Percentiles rank a stretch among this genome's conserved stretches.
Conservation (phyloP, 176 grass and related monocot species). For the Aegilops longissima region DNA sequence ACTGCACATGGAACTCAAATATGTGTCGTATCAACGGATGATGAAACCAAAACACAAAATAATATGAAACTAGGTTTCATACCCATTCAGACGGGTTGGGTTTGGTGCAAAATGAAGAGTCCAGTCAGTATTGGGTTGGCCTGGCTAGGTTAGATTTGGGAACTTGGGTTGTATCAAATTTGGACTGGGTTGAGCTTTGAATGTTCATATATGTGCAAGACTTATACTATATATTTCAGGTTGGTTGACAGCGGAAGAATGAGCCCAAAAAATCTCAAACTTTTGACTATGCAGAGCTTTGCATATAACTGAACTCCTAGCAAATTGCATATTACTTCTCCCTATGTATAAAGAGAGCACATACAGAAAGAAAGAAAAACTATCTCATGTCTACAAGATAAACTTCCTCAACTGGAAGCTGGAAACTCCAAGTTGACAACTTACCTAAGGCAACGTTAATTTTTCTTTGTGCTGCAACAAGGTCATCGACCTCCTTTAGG, state of each 20-base stretch:
- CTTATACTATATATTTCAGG: background rate
- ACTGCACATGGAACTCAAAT: background rate
- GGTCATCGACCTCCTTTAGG: slow-evolving; percentile 73
- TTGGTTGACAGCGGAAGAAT: background rate
- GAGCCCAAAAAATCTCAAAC: background rate
- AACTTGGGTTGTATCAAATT: background rate
- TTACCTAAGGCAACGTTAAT: slow-evolving; percentile 66
- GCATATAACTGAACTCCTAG: background rate
- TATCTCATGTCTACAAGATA: background rate
- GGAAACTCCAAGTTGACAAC: slow-evolving; percentile 11
- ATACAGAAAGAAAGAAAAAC: background rate
- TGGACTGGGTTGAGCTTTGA: slow-evolving; percentile 4
- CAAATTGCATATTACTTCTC: background rate
- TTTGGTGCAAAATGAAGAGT: slow-evolving; percentile 7
- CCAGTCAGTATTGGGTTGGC: background rate
- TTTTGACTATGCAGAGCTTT: background rate
- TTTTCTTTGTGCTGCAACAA: slow-evolving; percentile 73
- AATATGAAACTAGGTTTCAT: background rate
- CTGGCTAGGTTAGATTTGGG: slow-evolving; percentile 5
- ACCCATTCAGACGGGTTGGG: background rate
- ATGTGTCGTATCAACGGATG: background rate
- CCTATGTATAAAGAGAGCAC: background rate
- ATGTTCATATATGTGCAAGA: background rate
- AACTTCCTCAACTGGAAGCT: background rate
- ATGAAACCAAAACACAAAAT: background rate